Percentiles rank a stretch among this genome's conserved stretches.
phyloP scores from a whole-genome alignment of 441 rosid species.

The Dalechampia spathulata region DNA sequence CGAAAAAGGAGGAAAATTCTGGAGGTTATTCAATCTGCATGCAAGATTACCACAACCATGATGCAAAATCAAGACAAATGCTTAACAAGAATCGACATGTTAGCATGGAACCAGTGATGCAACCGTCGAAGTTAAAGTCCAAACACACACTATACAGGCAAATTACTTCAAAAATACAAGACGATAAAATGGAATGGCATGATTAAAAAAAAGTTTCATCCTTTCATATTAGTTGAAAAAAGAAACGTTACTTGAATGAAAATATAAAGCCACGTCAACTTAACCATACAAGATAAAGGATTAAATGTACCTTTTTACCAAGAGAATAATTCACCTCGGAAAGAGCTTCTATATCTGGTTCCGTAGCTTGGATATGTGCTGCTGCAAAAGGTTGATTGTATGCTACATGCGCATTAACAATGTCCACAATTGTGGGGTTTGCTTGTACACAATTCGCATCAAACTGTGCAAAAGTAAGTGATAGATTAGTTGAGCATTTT shows the following conservation, averaged over 20 bases:
- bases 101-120: no score
- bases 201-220: no score
- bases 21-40: background rate
- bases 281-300: no score
- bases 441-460: conserved; percentile 31
- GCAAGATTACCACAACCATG: background rate
- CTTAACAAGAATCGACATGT: background rate
- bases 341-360: conserved; percentile 49
- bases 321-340: conserved; percentile 40
- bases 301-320: conserved; percentile 61
- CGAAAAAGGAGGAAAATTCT: conserved; percentile 1
- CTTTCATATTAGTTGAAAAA: no score
- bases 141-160: no score
- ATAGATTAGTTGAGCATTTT: background rate
- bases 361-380: conserved; percentile 45
- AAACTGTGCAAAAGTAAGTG: conserved; percentile 26
- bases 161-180: no score
- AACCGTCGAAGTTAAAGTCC: no score
- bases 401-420: conserved; percentile 29
- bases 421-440: conserved; percentile 30
- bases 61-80: background rate
- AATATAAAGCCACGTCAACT: no score
- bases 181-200: no score
- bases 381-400: conserved; percentile 36
- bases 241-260: no score